Evolutionary conservation across 331 rosid species (phyloP).

Genomic region (Rhamnella rubrinervis): DNA sequence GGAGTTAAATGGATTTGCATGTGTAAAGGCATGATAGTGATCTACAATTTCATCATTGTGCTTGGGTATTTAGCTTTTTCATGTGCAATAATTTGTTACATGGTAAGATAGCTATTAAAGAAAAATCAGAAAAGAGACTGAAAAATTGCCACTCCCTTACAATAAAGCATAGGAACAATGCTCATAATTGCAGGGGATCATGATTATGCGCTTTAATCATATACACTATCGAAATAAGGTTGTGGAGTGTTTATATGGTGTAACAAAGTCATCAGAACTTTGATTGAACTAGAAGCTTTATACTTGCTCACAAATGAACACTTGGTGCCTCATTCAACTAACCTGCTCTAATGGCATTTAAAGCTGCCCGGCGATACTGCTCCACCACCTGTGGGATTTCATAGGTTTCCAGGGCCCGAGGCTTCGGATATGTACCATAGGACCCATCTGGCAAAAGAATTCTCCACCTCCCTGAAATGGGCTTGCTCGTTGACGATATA

Average conservation of each 20-base stretch:
- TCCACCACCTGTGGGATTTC: constrained; percentile 66
- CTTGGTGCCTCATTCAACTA: not conserved
- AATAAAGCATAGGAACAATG: too few relatives aligned
- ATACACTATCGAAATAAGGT: too few relatives aligned
- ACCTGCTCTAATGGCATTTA: constrained; percentile 94
- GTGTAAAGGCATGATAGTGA: constrained; percentile 20
- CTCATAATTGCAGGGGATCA: too few relatives aligned
- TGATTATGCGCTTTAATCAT: too few relatives aligned
- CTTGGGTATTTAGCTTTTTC: not conserved
- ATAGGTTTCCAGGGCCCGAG: constrained; percentile 44
- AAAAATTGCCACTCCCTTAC: too few relatives aligned
- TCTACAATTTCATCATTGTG: not conserved
- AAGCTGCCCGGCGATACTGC: constrained; percentile 73
- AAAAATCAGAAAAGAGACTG: too few relatives aligned
- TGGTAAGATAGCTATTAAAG: not conserved
- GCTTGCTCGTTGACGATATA: constrained; percentile 65
- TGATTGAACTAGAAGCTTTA: too few relatives aligned
- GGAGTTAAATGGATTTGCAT: not conserved
- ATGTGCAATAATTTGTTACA: constrained; percentile 5
- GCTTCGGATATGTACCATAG: constrained; percentile 60
- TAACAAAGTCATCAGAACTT: too few relatives aligned
- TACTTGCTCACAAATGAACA: too few relatives aligned
- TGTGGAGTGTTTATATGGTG: too few relatives aligned
- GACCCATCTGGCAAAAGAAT: constrained; percentile 79
- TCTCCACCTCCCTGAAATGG: constrained; percentile 70